Base-by-base conservation (phyloP, 2,329 filamentous ascomycete species). In the Fusarium tuaranense region DNA sequence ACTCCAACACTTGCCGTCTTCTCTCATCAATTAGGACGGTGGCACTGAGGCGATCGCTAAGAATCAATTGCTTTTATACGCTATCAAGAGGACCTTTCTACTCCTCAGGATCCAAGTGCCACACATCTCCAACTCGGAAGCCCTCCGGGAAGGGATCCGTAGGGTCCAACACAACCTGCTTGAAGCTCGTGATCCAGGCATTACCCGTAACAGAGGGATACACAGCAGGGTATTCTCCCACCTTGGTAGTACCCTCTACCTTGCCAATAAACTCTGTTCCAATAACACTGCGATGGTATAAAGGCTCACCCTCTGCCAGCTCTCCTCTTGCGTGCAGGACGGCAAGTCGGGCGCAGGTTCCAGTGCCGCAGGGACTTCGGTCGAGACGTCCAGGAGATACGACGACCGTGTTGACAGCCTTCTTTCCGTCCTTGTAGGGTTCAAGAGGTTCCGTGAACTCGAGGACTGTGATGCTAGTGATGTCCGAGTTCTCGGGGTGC, bases 151-250 rank as follows among this genome's bases (percentile, higher is more conserved):
- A 75, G 4, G 72, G 68, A 14, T 74, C 71, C 5, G 67, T 72
- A 6, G 63, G n/a, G 8, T 75, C 65, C 44, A 75, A 6, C 1
- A 72, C 65, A 5, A 75, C 69, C 30, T 75, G 71, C 22, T 75
- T 74, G 1, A 69, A 72, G 30, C 72, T 72, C 25, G 71, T 75
- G 36, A 75, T 72, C 68, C 71, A 75, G 1, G 71, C 72, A 2
- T 63, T 67, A 0, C 72, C 72, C 0, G 63, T 63, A 0, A 74
- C 71, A 14, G 71, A 71, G 6, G 71, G 71, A 36, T 64, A n/a
- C 13, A 75, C 51, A 18, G 71, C 71, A 34, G 39, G 7, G 16
- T 72, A 67, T 1, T 65, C 60, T 12, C 71, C 71, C 20, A 74
- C 63, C 3, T 62, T 60, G 7, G 63, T 70, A 2, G 53, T 64